Evolutionary conservation across 2,329 filamentous ascomycete species (phyloP).

Genomic region (Nigrograna mackinnonii): DNA sequence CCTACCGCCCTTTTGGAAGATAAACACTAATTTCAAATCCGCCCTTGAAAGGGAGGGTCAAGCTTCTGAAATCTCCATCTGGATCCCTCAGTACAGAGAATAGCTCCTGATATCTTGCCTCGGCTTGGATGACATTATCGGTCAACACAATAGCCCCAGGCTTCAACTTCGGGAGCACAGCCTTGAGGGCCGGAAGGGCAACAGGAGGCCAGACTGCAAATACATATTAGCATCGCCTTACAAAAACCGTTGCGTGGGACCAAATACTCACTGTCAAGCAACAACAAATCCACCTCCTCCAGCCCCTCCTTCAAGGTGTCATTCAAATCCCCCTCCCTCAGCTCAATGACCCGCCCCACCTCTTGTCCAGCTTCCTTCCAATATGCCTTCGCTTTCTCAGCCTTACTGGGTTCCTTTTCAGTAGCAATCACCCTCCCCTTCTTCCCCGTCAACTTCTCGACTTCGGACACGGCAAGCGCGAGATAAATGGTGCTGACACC

Average conservation of each 20-base stretch:
- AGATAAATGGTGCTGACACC: constrained; percentile 67
- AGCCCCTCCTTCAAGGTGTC: constrained; percentile 59
- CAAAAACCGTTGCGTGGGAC: not conserved
- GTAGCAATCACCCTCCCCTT: constrained; percentile 60
- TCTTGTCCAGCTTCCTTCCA: constrained; percentile 50
- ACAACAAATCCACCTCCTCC: constrained; percentile 58
- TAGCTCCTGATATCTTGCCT: constrained; percentile 52
- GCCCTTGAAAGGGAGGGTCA: constrained; percentile 53
- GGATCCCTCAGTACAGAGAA: constrained; percentile 49
- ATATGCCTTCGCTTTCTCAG: constrained; percentile 50
- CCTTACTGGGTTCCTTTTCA: constrained; percentile 62
- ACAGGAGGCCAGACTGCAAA: constrained; percentile 59
- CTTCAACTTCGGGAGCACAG: constrained; percentile 50
- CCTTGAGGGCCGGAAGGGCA: constrained; percentile 55
- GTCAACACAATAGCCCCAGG: constrained; percentile 53
- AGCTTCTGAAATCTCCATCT: constrained; percentile 53
- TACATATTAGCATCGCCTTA: not conserved
- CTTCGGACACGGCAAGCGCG: constrained; percentile 59
- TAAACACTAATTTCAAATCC: constrained; percentile 50
- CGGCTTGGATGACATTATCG: constrained; percentile 52
- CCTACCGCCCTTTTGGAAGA: too few species aligned
- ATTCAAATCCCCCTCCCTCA: constrained; percentile 60
- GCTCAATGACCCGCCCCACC: constrained; percentile 56
- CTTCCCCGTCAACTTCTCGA: constrained; percentile 35
- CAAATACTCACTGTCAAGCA: constrained; percentile 62